A percentile compares a stretch with the other conserved stretches of the same genome.
These are phyloP conservation scores for Cytidiella melzeri DNA, from an alignment of 768 basidiomycete genomes.

Conservation along the genomic window DNA sequence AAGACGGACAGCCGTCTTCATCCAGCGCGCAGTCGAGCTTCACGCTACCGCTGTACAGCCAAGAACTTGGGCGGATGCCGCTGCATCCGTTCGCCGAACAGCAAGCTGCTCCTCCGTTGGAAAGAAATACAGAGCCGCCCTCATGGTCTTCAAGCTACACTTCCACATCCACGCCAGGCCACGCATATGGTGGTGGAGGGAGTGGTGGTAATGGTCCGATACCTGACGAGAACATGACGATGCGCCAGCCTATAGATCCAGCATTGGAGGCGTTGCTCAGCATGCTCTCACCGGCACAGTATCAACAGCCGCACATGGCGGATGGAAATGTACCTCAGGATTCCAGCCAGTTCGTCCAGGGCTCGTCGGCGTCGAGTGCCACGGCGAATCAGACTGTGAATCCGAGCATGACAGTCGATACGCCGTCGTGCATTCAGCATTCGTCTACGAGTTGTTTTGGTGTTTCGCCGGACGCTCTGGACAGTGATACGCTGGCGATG, in stretches of 20 bases:
- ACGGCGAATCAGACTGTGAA: too few species aligned
- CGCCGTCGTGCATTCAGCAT: neutral
- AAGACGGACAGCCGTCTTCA: neutral
- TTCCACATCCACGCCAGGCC: too few species aligned
- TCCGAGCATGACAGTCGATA: too few species aligned
- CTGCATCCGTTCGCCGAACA: constrained; percentile 19
- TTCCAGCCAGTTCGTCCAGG: neutral
- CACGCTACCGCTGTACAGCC: constrained; percentile 42
- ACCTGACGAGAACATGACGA: neutral
- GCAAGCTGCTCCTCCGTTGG: neutral
- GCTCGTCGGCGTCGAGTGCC: neutral
- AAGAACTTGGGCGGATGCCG: constrained; percentile 47
- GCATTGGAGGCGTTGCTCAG: neutral
- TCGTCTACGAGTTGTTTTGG: too few species aligned
- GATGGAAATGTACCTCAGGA: neutral
- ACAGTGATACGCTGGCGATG: constrained; percentile 41
- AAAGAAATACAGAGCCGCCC: too few species aligned
- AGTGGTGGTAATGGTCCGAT: too few species aligned
- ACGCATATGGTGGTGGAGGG: too few species aligned
- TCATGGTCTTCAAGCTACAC: too few species aligned
- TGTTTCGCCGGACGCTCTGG: neutral
- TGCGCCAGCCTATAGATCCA: neutral
- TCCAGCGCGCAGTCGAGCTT: neutral
- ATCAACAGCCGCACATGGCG: neutral
- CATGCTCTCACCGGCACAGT: neutral